Percentiles rank a stretch among this genome's conserved stretches.
Evolutionary conservation across 108 stramenopile species (phyloP).

Genomic region (Cyclotella sp.): DNA sequence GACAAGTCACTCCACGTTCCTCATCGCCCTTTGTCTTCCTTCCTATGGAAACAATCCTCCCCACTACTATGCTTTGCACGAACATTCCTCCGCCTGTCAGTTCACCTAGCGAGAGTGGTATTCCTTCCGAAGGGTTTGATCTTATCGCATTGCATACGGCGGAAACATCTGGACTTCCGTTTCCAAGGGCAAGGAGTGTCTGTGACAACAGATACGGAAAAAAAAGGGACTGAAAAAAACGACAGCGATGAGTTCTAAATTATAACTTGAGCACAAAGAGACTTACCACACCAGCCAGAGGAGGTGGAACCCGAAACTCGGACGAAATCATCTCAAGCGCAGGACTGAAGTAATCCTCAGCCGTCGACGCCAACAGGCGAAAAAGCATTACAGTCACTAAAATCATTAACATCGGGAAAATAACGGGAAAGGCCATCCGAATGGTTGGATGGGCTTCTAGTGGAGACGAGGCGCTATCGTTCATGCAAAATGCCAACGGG

Average conservation of each 20-base stretch:
- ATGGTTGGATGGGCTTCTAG: slow-evolving; percentile 10
- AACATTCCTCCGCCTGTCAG: slow-evolving; percentile 78
- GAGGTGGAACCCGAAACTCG: slow-evolving; percentile 57
- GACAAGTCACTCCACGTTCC: slow-evolving; percentile 26
- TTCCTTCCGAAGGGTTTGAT: slow-evolving; percentile 39
- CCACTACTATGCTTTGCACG: slow-evolving; percentile 62
- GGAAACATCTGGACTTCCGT: slow-evolving; percentile 78
- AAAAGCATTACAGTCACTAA: slow-evolving; percentile 34
- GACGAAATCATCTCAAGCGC: slow-evolving; percentile 60
- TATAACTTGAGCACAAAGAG: not conserved
- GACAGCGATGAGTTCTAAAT: not conserved
- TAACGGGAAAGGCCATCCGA: slow-evolving; percentile 13
- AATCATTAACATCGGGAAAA: slow-evolving; percentile 21
- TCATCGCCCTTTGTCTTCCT: slow-evolving; percentile 8
- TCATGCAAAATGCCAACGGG: slow-evolving; percentile 29
- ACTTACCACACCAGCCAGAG: slow-evolving; percentile 63
- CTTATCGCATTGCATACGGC: slow-evolving; percentile 59
- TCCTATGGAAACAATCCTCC: slow-evolving; percentile 48
- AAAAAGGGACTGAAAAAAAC: not conserved
- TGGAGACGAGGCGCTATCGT: slow-evolving; percentile 8
- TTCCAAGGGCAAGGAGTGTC: slow-evolving; percentile 76
- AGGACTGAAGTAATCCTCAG: slow-evolving; percentile 78
- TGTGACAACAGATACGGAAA: not conserved
- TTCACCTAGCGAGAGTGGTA: slow-evolving; percentile 59
- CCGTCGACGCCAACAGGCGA: slow-evolving; percentile 65